Base-by-base conservation (phyloP, 129 eudicot species). In the Centaurea solstitialis region DNA sequence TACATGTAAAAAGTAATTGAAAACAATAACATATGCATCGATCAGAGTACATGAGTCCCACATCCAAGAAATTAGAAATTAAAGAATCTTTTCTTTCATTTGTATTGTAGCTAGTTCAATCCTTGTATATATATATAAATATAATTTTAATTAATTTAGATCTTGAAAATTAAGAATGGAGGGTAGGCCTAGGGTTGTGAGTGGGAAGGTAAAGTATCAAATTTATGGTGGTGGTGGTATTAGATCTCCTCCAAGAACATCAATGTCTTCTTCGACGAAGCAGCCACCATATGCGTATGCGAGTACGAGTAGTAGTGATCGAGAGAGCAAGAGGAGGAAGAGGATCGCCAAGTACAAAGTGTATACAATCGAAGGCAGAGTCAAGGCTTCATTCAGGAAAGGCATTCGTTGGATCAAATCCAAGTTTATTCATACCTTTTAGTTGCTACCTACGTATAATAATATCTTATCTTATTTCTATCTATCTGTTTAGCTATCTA, bases 351-450 rank as follows among this genome's bases (percentile, higher is more conserved):
- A 74, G 85, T 93, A 93, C 67, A 93, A 91, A 75, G 90, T 87
- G 23, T 93, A 93, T 76, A 83, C 88, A 0, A 81, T 89, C 61
- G 93, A 93, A 89, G 94, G 98, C 3, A 85, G 89, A 45, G 88
- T 93, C 41, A 93, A 93, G 68, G 88, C 91, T 80, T 93, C 98
- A 3, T 75, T 93, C 7, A 88, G 78, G 45, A 93, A 78, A 30
- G 97, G 97, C 23, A 64, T 93, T 35, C 91, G 93, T 17, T 93
- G 98, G 97, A 75, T 93, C 83, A 93, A 89, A 76, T 79, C 88
- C 37, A 91, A 91, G 81, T 92, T 93, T 68, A 90, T 93, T 50
- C 93, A 93, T 88, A 97, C 91, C 15, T 91, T 79, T 37, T 90
- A 62, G 47, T 6, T 73, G 39, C 30, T 26, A 26, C 30, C 30